Conservation (phyloP, 2,329 filamentous ascomycete genomes). For the Hypoxylon sp. region DNA sequence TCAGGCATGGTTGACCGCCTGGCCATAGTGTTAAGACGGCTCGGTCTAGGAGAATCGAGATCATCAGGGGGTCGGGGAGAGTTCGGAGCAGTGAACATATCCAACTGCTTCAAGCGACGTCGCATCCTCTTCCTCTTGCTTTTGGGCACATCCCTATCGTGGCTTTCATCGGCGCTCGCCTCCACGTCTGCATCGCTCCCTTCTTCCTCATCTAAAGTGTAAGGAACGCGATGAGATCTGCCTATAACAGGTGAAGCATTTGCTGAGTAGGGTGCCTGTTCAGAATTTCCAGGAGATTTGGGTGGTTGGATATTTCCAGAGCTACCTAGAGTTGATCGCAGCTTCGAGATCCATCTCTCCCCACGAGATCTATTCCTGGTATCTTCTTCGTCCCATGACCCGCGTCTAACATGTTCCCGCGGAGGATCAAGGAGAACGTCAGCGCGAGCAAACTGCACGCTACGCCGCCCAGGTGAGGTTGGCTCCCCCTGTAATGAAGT, state of each 20-base stretch:
- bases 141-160: conserved; percentile 60
- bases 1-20: conserved; percentile 78
- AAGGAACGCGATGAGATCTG: conserved; percentile 65
- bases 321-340: conserved; percentile 78
- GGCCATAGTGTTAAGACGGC: conserved; percentile 69
- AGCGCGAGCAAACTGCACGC: conserved; percentile 81
- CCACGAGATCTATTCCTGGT: conserved; percentile 69
- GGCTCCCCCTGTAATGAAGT: conserved; percentile 47
- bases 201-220: conserved; percentile 68
- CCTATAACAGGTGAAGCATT: conserved; percentile 64
- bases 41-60: conserved; percentile 59
- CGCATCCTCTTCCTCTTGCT: conserved; percentile 75
- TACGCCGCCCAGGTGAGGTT: conserved; percentile 68
- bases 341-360: conserved; percentile 80
- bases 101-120: conserved; percentile 66
- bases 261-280: conserved; percentile 58
- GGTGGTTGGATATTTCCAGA: conserved; percentile 64
- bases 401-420: conserved; percentile 69
- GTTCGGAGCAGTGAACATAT: conserved; percentile 75
- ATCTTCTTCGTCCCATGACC: conserved; percentile 78
- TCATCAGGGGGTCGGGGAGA: conserved; percentile 68
- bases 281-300: conserved; percentile 56
- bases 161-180: conserved; percentile 85
- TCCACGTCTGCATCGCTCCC: conserved; percentile 86
- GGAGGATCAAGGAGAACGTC: conserved; percentile 65